These are phyloP conservation scores for Aspergillus awamori DNA, from an alignment of 2,329 filamentous ascomycete genomes.

Conservation along the genomic window DNA sequence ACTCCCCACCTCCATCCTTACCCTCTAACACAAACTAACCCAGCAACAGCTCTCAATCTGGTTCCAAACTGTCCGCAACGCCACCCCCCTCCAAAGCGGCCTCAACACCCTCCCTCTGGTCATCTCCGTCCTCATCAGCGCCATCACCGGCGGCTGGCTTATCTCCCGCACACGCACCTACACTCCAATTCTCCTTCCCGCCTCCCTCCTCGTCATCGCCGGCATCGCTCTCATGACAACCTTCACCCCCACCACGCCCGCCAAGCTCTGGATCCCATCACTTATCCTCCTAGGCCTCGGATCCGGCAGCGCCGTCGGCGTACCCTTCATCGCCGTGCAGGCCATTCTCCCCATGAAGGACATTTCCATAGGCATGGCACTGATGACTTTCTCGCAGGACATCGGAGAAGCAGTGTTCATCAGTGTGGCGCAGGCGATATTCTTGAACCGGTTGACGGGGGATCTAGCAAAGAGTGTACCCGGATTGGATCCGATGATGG, in stretches of 20 bases:
- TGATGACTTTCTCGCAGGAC: conserved; percentile 1
- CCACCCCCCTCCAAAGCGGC: neutral
- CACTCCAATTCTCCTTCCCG: neutral
- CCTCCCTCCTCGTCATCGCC: neutral
- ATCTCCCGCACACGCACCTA: neutral
- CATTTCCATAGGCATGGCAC: neutral
- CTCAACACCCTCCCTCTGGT: neutral
- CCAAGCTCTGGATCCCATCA: neutral
- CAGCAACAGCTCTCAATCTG: neutral
- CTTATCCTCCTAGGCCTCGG: neutral
- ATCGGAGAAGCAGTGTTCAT: conserved; percentile 1
- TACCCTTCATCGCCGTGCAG: conserved; percentile 1
- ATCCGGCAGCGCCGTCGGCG: neutral
- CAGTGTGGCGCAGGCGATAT: neutral
- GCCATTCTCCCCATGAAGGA: neutral
- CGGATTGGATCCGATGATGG: neutral
- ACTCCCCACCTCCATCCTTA: neutral
- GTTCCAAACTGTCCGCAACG: conserved; percentile 1
- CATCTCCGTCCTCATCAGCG: neutral
- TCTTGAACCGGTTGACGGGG: neutral
- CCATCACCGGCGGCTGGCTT: neutral
- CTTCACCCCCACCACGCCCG: neutral
- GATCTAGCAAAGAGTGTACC: neutral
- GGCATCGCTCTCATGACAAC: neutral
- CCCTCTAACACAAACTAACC: neutral